A percentile compares a stretch with the other conserved stretches of the same genome.
These are phyloP conservation scores for Plasmodium cynomolgi DNA, from an alignment of 169 alveolate species.

Conservation along the genomic window DNA sequence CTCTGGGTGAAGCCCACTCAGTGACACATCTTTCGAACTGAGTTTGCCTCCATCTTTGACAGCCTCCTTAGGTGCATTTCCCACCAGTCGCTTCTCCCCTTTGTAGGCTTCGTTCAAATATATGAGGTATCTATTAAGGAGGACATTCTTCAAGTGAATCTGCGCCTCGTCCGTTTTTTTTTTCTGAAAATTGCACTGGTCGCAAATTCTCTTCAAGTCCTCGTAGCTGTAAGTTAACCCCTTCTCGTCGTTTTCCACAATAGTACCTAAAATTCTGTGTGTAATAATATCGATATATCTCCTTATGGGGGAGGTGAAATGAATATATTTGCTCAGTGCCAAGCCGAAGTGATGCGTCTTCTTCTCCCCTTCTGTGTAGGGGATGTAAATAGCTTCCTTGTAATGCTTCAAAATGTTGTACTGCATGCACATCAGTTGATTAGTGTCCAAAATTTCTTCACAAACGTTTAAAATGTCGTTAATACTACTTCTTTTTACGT, in stretches of 20 bases:
- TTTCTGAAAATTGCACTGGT: slow-evolving; percentile 85
- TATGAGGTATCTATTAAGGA: slow-evolving; percentile 82
- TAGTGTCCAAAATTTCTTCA: slow-evolving; percentile 76
- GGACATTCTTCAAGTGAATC: slow-evolving; percentile 81
- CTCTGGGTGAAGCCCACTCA: neutral
- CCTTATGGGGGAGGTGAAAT: slow-evolving; percentile 99
- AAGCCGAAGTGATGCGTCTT: slow-evolving; percentile 95
- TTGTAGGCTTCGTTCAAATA: slow-evolving; percentile 26
- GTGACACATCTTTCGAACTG: neutral
- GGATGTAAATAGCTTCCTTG: slow-evolving; percentile 83
- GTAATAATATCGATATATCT: slow-evolving; percentile 98
- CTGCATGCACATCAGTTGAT: slow-evolving; percentile 79
- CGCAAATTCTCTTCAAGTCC: slow-evolving; percentile 77
- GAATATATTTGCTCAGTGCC: slow-evolving; percentile 96
- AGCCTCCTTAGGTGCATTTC: neutral
- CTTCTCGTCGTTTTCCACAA: slow-evolving; percentile 34
- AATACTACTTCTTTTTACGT: slow-evolving; percentile 14
- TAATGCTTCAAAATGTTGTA: slow-evolving; percentile 80
- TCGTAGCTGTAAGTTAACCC: slow-evolving; percentile 42
- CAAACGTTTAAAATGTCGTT: slow-evolving; percentile 66
- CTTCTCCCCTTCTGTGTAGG: slow-evolving; percentile 57
- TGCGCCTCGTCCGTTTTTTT: slow-evolving; percentile 87
- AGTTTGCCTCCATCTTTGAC: neutral
- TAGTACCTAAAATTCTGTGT: slow-evolving; percentile 92
- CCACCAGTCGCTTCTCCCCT: neutral